Conservation (phyloP, 2,329 filamentous ascomycete genomes). For the Trichoderma guizhouense region DNA sequence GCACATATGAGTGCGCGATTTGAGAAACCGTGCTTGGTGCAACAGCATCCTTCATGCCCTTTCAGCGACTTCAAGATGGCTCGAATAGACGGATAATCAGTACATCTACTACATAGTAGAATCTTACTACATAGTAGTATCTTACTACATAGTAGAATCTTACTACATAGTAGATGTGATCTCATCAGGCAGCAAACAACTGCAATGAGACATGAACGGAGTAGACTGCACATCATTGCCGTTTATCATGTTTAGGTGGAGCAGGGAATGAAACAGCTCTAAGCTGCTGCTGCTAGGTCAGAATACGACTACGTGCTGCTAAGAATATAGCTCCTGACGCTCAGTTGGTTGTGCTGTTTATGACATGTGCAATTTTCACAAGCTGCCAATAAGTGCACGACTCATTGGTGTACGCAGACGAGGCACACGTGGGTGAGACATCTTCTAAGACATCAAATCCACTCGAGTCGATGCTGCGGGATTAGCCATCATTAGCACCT, state of each 20-base stretch:
- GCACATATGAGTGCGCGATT: neutral
- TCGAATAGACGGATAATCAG: neutral
- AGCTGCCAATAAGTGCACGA: neutral
- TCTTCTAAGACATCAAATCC: neutral
- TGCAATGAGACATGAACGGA: neutral
- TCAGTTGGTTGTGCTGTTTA: neutral
- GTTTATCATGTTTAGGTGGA: neutral
- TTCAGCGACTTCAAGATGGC: neutral
- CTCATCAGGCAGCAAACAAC: neutral
- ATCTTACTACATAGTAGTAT: no score
- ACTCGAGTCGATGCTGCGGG: neutral
- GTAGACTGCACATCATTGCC: neutral
- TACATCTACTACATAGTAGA: neutral
- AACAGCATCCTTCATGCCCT: neutral
- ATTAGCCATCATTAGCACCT: neutral
- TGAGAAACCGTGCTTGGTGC: neutral
- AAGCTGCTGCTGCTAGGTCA: neutral
- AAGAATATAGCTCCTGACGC: neutral
- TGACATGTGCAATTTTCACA: neutral
- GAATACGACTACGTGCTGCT: neutral
- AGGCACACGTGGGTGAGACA: neutral
- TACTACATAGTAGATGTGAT: neutral
- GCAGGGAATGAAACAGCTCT: neutral
- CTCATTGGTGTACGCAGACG: neutral
- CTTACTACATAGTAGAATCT: neutral